Base-by-base conservation (phyloP, 768 basidiomycete species). In the Gloeophyllum trabeum region DNA sequence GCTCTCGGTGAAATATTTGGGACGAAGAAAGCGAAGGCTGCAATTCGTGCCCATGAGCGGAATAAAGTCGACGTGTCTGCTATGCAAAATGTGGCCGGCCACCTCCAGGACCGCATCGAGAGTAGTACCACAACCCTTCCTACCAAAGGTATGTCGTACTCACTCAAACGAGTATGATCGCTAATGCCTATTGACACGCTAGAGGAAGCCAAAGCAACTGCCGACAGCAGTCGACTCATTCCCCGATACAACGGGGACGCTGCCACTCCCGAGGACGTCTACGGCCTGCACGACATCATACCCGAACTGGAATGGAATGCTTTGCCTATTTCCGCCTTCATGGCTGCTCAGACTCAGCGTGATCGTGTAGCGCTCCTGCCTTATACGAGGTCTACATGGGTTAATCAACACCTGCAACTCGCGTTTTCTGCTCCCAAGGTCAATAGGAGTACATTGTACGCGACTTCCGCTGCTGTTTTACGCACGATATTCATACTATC, bases 1-100 rank as follows among this genome's bases (percentile, higher is more conserved):
- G 69, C 75, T n/a, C 74, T 99, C 1, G 92, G 94, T 24, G 82
- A 91, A 58, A 76, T 85, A 1, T 99, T 99, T 49, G 94, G 94
- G 18, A 94, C 92, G 20, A 88, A 91, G 64, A 98, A 96, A 57
- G 89, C 91, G 35, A 84, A 89, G 59, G 75, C 77, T 6, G 79
- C 77, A 22, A 92, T 97, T 54, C 75, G 75, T 41, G 84, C 90
- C 3, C 75, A 73, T 41, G 91, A 93, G 61, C 75, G 94, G 48
- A 94, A 93, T 62, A 80, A 79, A 57, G 80, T 99, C 26, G 91
- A 96, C 62, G 77, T 86, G 16, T 66, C 70, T 44, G 89, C 90
- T 2, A 93, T 96, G 85, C 75, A 86, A 57, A 76, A 76, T 6
- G 88, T 89, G 25, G 79, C 79, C 50, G 74, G 72, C 43, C 80